These are phyloP conservation scores for Setaria italica DNA, from an alignment of 202 grass and related monocot species.

Conservation along the genomic window DNA sequence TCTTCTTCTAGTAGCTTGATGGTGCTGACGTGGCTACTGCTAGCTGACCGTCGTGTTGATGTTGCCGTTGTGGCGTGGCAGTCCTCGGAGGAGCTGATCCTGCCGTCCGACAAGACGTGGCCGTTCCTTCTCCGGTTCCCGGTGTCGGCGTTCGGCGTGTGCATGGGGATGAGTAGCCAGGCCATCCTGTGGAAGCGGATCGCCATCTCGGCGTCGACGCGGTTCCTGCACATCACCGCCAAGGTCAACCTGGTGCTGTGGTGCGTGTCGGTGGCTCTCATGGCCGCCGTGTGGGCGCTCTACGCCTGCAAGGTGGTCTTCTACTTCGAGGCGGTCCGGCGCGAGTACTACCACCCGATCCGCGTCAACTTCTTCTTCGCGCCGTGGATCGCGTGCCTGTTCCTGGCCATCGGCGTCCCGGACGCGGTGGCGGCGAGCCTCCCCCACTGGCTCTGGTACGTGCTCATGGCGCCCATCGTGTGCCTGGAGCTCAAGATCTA, in stretches of 20 bases:
- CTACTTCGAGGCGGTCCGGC: constrained; percentile 87
- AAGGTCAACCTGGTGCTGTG: constrained; percentile 77
- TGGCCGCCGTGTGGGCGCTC: constrained; percentile 53
- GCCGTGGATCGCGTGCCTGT: constrained; percentile 90
- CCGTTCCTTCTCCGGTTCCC: constrained; percentile 93
- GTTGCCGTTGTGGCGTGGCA: constrained; percentile 22
- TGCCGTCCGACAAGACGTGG: constrained; percentile 93
- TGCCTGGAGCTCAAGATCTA: constrained; percentile 96
- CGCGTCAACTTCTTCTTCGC: constrained; percentile 98
- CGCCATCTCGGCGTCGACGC: constrained; percentile 67
- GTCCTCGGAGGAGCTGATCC: constrained; percentile 72
- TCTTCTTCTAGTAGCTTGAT: constrained; percentile 18
- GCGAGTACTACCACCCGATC: constrained; percentile 92
- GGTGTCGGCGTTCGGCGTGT: constrained; percentile 83
- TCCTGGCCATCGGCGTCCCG: constrained; percentile 80
- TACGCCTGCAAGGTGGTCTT: constrained; percentile 73
- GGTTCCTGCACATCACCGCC: constrained; percentile 76
- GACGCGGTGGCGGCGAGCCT: constrained; percentile 39
- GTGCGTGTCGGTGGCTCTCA: constrained; percentile 69
- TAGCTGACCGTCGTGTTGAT: constrained; percentile 4
- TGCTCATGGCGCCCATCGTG: constrained; percentile 80
- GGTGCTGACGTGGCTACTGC: neutral
- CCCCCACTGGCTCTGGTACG: constrained; percentile 70
- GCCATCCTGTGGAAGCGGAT: constrained; percentile 86
- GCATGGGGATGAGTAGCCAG: constrained; percentile 87